A percentile compares a stretch with the other conserved stretches of the same genome.
phyloP scores from a whole-genome alignment of 345 rosid species.

The Eucalyptus marginata region DNA sequence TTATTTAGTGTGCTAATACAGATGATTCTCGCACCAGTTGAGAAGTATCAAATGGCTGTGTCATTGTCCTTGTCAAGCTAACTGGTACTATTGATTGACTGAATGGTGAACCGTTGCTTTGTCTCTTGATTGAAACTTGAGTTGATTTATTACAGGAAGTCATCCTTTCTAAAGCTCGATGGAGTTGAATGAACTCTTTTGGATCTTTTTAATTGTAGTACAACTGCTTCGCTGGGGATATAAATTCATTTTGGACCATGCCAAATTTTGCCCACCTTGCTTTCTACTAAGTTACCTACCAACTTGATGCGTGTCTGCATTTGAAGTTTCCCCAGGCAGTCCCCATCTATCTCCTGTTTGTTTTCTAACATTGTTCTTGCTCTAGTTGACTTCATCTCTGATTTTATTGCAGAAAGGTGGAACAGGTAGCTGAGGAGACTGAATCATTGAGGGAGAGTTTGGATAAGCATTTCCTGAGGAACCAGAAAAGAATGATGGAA shows the following conservation, averaged over 20 bases:
- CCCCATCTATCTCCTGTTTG: neutral
- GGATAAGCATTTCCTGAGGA: constrained; percentile 57
- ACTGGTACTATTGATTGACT: neutral
- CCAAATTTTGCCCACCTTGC: neutral
- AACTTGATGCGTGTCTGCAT: neutral
- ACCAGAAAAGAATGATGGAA: constrained; percentile 57
- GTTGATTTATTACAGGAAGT: neutral
- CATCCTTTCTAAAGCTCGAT: neutral
- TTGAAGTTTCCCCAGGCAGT: neutral
- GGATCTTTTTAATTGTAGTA: neutral
- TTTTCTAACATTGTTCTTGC: neutral
- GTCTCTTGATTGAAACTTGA: neutral
- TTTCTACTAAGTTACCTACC: neutral
- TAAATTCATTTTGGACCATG: neutral
- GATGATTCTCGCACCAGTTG: neutral
- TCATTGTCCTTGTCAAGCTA: neutral
- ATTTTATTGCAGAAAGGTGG: constrained; percentile 46
- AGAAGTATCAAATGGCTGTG: neutral
- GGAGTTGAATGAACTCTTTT: neutral
- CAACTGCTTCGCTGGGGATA: neutral
- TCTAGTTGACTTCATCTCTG: neutral
- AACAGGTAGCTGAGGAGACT: constrained; percentile 83
- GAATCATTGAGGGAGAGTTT: constrained; percentile 69
- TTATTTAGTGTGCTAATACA: neutral
- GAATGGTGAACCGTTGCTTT: neutral